Percentiles rank a stretch among this genome's conserved stretches.
Evolutionary conservation across 768 basidiomycete species (phyloP).

Genomic region (Rhizopogon sp.): DNA sequence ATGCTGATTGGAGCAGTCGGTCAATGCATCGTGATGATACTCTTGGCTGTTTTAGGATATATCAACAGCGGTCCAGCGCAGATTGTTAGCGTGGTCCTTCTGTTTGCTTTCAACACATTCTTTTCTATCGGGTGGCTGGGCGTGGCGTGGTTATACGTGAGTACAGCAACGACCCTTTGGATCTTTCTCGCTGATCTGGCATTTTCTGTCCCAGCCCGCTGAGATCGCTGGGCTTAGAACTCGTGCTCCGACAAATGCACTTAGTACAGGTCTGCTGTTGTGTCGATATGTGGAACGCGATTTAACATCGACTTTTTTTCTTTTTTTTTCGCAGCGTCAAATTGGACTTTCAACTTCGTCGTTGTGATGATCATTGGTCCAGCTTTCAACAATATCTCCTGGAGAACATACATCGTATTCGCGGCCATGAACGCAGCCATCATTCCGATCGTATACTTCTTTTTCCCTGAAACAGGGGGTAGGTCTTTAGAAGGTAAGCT

Average conservation of each 20-base stretch:
- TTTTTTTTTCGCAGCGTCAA: constrained; percentile 3
- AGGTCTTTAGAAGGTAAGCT: constrained; percentile 7
- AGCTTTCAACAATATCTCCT: constrained; percentile 7
- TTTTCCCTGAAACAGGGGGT: constrained; percentile 8
- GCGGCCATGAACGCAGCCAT: constrained; percentile 4
- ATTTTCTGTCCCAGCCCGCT: constrained; percentile 15
- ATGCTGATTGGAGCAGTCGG: constrained; percentile 42
- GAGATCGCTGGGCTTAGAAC: constrained; percentile 25
- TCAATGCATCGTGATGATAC: constrained; percentile 21
- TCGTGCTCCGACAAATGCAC: constrained; percentile 25
- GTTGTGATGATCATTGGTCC: constrained; percentile 9
- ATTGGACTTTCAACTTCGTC: constrained; percentile 10
- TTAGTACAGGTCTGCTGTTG: constrained; percentile 16
- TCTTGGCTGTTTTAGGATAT: constrained; percentile 21
- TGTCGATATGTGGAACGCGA: neutral
- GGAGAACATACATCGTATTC: constrained; percentile 7
- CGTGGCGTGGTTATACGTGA: constrained; percentile 29
- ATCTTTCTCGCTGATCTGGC: neutral
- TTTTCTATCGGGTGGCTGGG: constrained; percentile 35
- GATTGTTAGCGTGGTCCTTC: constrained; percentile 16
- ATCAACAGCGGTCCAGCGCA: constrained; percentile 17
- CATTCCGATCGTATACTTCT: constrained; percentile 6
- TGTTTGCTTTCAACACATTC: constrained; percentile 32
- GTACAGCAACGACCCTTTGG: neutral
- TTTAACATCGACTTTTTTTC: neutral